Percentiles rank a stretch among this genome's conserved stretches.
phyloP scores from a whole-genome alignment of 441 rosid genomes.

The Macaranga tanarius region DNA sequence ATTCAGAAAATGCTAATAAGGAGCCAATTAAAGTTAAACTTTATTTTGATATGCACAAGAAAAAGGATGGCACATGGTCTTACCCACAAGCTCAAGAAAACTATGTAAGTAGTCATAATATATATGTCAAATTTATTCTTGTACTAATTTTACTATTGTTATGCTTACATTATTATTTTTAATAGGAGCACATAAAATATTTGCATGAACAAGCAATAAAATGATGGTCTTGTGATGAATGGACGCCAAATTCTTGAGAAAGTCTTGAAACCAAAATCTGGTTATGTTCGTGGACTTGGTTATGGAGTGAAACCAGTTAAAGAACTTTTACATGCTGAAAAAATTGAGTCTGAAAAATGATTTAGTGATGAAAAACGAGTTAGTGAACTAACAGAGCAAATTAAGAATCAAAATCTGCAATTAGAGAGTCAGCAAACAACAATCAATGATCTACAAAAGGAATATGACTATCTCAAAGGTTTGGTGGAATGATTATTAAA shows the following conservation, averaged over 20 bases:
- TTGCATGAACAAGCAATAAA: too few species aligned
- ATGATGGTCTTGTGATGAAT: not conserved
- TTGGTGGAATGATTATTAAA: too few species aligned
- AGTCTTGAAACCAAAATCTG: not conserved
- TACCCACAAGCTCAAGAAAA: conserved; percentile 3
- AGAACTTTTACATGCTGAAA: not conserved
- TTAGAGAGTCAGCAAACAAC: not conserved
- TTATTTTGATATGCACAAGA: not conserved
- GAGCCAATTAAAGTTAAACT: not conserved
- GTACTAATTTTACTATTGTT: not conserved
- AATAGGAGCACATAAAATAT: not conserved
- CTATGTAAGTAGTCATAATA: not conserved
- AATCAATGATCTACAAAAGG: not conserved
- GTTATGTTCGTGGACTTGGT: not conserved
- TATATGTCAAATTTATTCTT: not conserved
- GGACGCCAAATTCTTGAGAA: not conserved
- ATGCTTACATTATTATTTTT: too few species aligned
- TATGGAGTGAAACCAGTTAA: not conserved
- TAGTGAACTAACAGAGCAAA: not conserved
- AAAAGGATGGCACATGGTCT: not conserved
- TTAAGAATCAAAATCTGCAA: too few species aligned
- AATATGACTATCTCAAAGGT: not conserved
- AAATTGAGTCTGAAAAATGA: not conserved
- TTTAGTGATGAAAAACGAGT: not conserved
- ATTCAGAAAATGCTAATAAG: not conserved